Conservation (phyloP, 768 basidiomycete species). For the Termitomyces sp. region DNA sequence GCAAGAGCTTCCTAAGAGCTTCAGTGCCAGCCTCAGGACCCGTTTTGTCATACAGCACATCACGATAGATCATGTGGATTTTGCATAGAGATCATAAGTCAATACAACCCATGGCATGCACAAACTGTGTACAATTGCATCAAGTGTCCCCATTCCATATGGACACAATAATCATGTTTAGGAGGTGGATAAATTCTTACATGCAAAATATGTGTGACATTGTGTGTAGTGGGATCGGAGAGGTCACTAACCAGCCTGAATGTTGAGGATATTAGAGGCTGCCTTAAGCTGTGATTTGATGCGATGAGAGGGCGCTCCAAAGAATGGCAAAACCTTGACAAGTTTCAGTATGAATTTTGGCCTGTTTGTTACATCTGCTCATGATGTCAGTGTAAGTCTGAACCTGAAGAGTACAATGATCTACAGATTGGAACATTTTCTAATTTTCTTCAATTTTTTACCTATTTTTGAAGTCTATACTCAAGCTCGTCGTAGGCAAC, state of each 20-base stretch:
- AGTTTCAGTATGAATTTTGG: no score
- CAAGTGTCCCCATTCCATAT: conserved; percentile 63
- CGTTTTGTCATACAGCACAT: conserved; percentile 83
- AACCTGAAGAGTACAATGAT: no score
- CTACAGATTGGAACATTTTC: no score
- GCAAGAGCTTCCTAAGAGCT: conserved; percentile 57
- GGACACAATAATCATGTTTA: conserved; percentile 74
- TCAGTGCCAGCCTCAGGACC: conserved; percentile 69
- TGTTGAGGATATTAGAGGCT: conserved; percentile 74
- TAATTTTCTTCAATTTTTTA: no score
- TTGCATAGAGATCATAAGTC: conserved; percentile 80
- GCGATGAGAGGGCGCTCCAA: conserved; percentile 92
- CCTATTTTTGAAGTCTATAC: no score
- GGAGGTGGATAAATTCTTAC: conserved; percentile 77
- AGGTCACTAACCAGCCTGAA: conserved; percentile 54
- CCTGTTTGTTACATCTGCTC: conserved; percentile 44
- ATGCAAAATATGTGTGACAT: no score
- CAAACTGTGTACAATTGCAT: conserved; percentile 78
- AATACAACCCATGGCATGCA: conserved; percentile 77
- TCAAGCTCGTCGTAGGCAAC: no score
- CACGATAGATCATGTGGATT: conserved; percentile 78
- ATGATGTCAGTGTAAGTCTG: conserved; percentile 1
- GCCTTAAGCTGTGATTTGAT: conserved; percentile 86
- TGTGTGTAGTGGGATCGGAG: no score
- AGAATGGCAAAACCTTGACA: conserved; percentile 85